Evolutionary conservation across 2,329 filamentous ascomycete genomes (phyloP).

Genomic region (Pyrenophora teres): DNA sequence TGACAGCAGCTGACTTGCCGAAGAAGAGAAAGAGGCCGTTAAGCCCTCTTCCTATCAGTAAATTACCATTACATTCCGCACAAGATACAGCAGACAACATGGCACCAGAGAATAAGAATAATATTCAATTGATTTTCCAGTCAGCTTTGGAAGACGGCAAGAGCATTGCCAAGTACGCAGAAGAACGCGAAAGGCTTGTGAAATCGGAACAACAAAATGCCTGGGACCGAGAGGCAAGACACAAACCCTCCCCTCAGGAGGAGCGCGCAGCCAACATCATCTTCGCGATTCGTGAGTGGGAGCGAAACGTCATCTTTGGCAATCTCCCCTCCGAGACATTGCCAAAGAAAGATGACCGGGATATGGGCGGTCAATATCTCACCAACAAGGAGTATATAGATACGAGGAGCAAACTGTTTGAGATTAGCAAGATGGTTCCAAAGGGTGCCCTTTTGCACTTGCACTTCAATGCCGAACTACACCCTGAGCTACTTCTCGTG

Average conservation of each 20-base stretch:
- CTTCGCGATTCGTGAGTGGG: constrained; percentile 48
- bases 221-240: constrained; percentile 46
- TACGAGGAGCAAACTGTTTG: constrained; percentile 60
- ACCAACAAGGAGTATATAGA: constrained; percentile 52
- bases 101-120: background rate
- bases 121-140: constrained; percentile 10
- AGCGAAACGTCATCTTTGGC: constrained; percentile 49
- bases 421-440: constrained; percentile 64
- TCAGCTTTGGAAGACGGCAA: constrained; percentile 2
- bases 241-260: constrained; percentile 19
- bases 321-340: constrained; percentile 51
- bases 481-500: constrained; percentile 64
- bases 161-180: constrained; percentile 22
- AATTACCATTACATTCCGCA: constrained; percentile 17
- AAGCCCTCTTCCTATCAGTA: constrained; percentile 23
- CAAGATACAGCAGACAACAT: constrained; percentile 10
- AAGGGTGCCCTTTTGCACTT: constrained; percentile 76
- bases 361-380: constrained; percentile 56
- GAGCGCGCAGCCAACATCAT: constrained; percentile 44
- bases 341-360: constrained; percentile 45
- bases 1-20: constrained; percentile 38
- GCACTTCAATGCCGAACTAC: constrained; percentile 77
- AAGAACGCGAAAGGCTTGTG: constrained; percentile 34
- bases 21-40: constrained; percentile 42
- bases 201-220: constrained; percentile 33